Conservation (phyloP, 371 early-diverging fungal genomes). For the Apophysomyces ossiformis region DNA sequence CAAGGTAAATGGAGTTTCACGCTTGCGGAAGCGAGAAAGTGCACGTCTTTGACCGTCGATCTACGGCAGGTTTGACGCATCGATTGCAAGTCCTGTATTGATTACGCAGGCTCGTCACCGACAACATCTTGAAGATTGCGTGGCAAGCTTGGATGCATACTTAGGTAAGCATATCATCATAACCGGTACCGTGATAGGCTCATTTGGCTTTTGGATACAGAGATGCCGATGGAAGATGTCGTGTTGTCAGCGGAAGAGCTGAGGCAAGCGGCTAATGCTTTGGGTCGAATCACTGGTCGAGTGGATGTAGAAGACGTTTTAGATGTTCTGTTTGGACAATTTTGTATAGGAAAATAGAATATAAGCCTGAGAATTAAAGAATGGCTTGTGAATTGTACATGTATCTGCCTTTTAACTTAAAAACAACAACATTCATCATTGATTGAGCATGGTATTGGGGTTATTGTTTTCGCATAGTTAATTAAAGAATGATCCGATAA, state of each 20-base stretch:
- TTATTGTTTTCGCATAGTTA: too few relatives aligned
- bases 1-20: constrained; percentile 29
- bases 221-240: constrained; percentile 47
- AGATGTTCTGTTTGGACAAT: constrained; percentile 78
- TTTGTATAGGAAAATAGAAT: constrained; percentile 85
- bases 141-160: constrained; percentile 58
- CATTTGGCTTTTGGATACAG: constrained; percentile 18
- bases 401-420: too few relatives aligned
- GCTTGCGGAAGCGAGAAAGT: background rate
- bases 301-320: constrained; percentile 80
- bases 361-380: too few relatives aligned
- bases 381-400: too few relatives aligned
- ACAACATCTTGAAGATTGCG: constrained; percentile 64
- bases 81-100: constrained; percentile 41
- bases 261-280: constrained; percentile 67
- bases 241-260: constrained; percentile 84
- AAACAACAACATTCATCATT: too few relatives aligned
- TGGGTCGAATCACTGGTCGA: constrained; percentile 79
- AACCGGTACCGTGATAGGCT: too few relatives aligned
- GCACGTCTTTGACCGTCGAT: background rate
- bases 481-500: too few relatives aligned
- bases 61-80: constrained; percentile 54
- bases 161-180: constrained; percentile 40
- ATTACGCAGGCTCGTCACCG: constrained; percentile 82
- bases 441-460: too few relatives aligned